Evolutionary conservation across 1,284 basidiomycete genomes (phyloP), one percentile per base, ranked within the genome.

Genomic region (Paramarasmius palmivorus): DNA sequence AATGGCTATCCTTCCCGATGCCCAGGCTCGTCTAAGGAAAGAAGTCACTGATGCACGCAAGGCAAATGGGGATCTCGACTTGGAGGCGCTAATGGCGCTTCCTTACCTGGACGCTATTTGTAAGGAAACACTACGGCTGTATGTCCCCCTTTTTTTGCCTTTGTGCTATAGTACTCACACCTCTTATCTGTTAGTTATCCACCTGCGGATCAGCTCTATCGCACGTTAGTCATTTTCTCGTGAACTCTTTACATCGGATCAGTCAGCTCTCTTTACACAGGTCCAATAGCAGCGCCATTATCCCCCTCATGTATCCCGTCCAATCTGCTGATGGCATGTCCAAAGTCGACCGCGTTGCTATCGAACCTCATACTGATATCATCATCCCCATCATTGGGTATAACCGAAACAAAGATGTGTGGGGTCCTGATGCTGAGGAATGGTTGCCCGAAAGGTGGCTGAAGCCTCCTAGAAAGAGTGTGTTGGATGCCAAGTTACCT

Each of bases 11-110:
- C 64, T 81, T 49, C 81, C 76, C 0, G 70, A 71, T 1, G 69
- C 76, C 6, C 92, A 93, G 65, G 59, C 63, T n/a, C 70, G 69
- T 29, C 74, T 93, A 1, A 78, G 88, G 3, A 67, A 68, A 4
- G 85, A 86, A 47, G 38, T 50, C 9, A 40, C 49, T 8, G 37
- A 50, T 29, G 49, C 49, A 15, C 38, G 38, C 4, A 26, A 8
- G 17, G 15, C 9, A 14, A 19, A 50, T 23, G 49, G 49, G 1
- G 49, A 50, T 41, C 23, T 41, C n/a, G 36, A 26, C 17, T 50
- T 25, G 20, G 49, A 50, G 6, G 10, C 22, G 17, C 29, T 50
- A n/a, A 38, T 39, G 26, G 23, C 9, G 15, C 49, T 50, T 15
- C 49, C 49, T 17, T 50, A 50, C 35, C 26, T 50, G 25, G 49